phyloP scores from a whole-genome alignment of 2,329 filamentous ascomycete genomes.

The Botrytis squamosa region DNA sequence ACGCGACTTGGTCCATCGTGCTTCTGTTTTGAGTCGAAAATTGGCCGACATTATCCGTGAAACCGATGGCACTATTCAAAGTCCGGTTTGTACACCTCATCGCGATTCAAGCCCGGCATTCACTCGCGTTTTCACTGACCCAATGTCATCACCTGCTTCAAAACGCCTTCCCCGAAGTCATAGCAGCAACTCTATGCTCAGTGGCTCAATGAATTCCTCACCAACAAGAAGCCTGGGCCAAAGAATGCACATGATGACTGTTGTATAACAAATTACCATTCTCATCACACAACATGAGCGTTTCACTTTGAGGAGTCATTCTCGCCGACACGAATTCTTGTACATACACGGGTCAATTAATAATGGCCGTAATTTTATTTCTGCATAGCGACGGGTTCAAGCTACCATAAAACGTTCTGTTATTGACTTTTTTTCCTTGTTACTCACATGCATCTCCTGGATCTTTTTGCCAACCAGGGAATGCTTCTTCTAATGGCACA shows the following conservation, averaged over 20 bases:
- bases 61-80: conserved; percentile 57
- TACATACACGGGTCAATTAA: conserved; percentile 17
- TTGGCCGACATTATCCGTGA: conserved; percentile 60
- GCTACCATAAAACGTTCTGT: conserved; percentile 17
- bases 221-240: conserved; percentile 51
- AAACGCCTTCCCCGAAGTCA: conserved; percentile 52
- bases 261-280: conserved; percentile 42
- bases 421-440: conserved; percentile 12
- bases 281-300: conserved; percentile 1
- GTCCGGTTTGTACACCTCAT: conserved; percentile 50
- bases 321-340: conserved; percentile 18
- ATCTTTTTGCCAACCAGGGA: neutral
- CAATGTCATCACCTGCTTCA: conserved; percentile 52
- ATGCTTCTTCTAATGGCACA: conserved; percentile 19
- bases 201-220: conserved; percentile 53
- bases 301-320: neutral
- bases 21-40: conserved; percentile 57
- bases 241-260: conserved; percentile 65
- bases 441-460: conserved; percentile 15
- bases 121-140: conserved; percentile 64
- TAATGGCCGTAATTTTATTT: conserved; percentile 18
- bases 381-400: conserved; percentile 22
- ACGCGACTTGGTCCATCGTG: conserved; percentile 63
- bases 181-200: conserved; percentile 53
- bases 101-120: conserved; percentile 65